phyloP scores from a whole-genome alignment of 164 flowering plant genomes.

The Chloranthus sessilifolius region DNA sequence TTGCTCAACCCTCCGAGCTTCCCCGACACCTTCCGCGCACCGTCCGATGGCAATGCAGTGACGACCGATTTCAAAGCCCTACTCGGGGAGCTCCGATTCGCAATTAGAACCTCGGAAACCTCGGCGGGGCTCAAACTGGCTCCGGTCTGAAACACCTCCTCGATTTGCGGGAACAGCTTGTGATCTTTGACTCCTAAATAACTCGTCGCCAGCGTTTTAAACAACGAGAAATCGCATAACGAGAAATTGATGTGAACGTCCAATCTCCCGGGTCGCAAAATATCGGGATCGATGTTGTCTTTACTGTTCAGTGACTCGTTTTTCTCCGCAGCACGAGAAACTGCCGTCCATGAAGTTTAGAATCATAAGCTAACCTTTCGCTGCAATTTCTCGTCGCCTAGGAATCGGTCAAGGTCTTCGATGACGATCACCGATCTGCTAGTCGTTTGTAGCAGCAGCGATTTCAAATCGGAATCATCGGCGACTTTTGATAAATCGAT shows the following conservation, averaged over 20 bases:
- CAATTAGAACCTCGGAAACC: conserved; percentile 68
- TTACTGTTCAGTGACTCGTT: conserved; percentile 53
- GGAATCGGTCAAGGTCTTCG: conserved; percentile 64
- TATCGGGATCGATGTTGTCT: conserved; percentile 40
- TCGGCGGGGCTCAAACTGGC: conserved; percentile 61
- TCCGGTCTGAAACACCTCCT: conserved; percentile 56
- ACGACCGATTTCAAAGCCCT: conserved; percentile 70
- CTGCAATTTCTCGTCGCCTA: no score
- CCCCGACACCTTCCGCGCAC: conserved; percentile 12
- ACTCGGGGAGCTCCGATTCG: conserved; percentile 59
- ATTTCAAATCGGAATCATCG: no score
- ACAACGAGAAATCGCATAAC: conserved; percentile 52
- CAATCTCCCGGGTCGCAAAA: conserved; percentile 67
- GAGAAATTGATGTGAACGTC: conserved; percentile 74
- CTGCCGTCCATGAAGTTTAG: conserved; percentile 80
- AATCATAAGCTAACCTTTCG: conserved; percentile 21
- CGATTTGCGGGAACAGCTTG: conserved; percentile 67
- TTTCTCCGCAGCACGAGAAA: conserved; percentile 60
- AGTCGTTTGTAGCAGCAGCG: conserved; percentile 49
- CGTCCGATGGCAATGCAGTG: conserved; percentile 40
- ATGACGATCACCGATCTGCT: conserved; percentile 46
- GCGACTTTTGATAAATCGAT: conserved; percentile 55
- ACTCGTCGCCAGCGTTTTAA: conserved; percentile 55
- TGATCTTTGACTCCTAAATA: conserved; percentile 75
- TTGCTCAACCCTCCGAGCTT: no score